Percentiles rank a stretch among this genome's conserved stretches.
These are phyloP conservation scores for Casaregolazyma suthepensis DNA, from an alignment of 1,139 yeast genomes.

Conservation along the genomic window DNA sequence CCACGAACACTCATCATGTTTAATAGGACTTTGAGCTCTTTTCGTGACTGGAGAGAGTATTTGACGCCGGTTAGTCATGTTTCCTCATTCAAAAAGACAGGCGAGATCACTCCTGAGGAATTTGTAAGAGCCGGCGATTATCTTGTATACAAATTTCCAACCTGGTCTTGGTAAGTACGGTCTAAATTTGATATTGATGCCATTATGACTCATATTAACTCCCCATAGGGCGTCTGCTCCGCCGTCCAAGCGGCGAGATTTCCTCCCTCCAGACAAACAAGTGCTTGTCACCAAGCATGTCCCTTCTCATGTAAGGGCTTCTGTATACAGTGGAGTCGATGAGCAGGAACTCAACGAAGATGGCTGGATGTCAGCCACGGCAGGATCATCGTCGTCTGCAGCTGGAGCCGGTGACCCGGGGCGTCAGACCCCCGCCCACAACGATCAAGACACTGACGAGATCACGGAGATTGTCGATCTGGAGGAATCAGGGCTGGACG, in stretches of 20 bases:
- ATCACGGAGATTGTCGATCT: slow-evolving; percentile 31
- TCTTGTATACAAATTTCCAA: slow-evolving; percentile 83
- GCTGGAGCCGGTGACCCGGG: not conserved
- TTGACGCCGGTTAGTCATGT: slow-evolving; percentile 82
- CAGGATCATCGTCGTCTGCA: not conserved
- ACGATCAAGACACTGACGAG: slow-evolving; percentile 22
- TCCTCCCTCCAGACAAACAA: slow-evolving; percentile 82
- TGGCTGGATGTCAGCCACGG: slow-evolving; percentile 45
- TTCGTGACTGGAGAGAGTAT: slow-evolving; percentile 77
- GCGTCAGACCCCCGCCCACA: slow-evolving; percentile 14
- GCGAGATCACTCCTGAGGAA: slow-evolving; percentile 92
- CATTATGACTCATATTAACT: not conserved
- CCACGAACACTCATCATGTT: slow-evolving; percentile 30
- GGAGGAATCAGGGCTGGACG: slow-evolving; percentile 29
- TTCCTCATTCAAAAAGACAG: slow-evolving; percentile 77
- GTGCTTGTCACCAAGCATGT: slow-evolving; percentile 82
- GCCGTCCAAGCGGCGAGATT: slow-evolving; percentile 52
- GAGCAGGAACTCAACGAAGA: slow-evolving; percentile 42
- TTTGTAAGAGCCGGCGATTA: slow-evolving; percentile 92
- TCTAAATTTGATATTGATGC: not conserved
- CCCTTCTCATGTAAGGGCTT: slow-evolving; percentile 75
- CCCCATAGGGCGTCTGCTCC: slow-evolving; percentile 47
- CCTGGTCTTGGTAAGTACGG: slow-evolving; percentile 76
- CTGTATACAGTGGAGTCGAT: slow-evolving; percentile 43
- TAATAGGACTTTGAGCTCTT: slow-evolving; percentile 74